These are phyloP conservation scores for Talaromyces sp. DNA, from an alignment of 2,329 filamentous ascomycete species.

Conservation along the genomic window DNA sequence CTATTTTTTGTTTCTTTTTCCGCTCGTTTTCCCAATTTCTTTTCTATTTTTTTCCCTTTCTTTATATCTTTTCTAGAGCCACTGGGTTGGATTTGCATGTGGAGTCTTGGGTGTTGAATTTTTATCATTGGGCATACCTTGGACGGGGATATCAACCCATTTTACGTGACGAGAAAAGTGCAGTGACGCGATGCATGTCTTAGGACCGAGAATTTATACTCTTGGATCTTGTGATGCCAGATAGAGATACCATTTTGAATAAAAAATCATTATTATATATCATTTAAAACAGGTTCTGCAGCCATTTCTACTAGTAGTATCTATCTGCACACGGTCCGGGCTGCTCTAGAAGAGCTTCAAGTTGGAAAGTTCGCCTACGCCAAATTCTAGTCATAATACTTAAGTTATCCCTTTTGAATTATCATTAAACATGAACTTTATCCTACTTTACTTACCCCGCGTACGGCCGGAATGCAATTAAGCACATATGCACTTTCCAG, in stretches of 20 bases:
- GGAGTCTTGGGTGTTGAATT: slow-evolving; percentile 27
- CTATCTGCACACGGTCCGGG: no score
- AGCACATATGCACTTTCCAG: no score
- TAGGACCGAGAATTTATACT: not conserved
- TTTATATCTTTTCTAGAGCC: slow-evolving; percentile 5
- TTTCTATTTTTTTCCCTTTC: not conserved
- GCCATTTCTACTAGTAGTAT: no score
- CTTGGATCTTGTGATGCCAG: not conserved
- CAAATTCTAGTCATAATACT: no score
- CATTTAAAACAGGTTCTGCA: no score
- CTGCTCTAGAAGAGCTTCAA: no score
- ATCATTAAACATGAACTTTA: no score
- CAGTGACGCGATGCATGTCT: slow-evolving; percentile 10
- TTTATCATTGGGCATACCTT: slow-evolving; percentile 20
- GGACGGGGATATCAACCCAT: slow-evolving; percentile 16
- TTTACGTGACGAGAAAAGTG: slow-evolving; percentile 5
- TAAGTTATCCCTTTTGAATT: no score
- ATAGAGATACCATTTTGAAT: not conserved
- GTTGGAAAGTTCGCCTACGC: no score
- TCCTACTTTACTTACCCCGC: no score
- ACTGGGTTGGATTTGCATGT: slow-evolving; percentile 19
- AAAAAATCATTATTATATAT: no score
- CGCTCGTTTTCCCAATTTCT: not conserved
- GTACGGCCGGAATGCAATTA: no score
- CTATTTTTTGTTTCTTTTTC: slow-evolving; percentile 2